Base-by-base conservation (phyloP, 2,329 filamentous ascomycete species). In the Nigrograna mackinnonii region DNA sequence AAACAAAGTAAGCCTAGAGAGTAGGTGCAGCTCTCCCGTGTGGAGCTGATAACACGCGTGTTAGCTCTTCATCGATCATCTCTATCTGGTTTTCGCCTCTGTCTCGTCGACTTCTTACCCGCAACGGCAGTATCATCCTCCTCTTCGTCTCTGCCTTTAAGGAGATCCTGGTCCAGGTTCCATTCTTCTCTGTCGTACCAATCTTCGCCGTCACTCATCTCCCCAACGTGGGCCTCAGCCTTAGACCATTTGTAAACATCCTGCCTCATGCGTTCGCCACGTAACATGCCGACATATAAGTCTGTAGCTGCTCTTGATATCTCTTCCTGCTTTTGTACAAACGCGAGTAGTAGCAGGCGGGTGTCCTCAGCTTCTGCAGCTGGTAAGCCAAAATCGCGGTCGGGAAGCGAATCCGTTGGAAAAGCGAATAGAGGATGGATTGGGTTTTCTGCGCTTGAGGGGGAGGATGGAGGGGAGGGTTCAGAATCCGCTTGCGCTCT, bases 121-220 rank as follows among this genome's bases (percentile, higher is more conserved):
- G 65, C 58, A 30, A 70, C 70, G 24, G 65, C 68, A 13, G 68
- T 70, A 31, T 71, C 72, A 44, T 91, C 87, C 19, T 92, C 88
- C 62, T 94, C 89, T 58, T 92, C 89, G 60, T 91, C 87, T 57
- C 88, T 85, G 0, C 89, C 89, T 71, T 94, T 94, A 65, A 89
- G 86, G 6, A 92, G 70, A 52, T 88, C 85, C 47, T 87, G 85
- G 6, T 82, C 79, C 36, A 94, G 66, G 0, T 80, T 82, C 87
- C 88, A 92, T 69, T 89, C 86, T 39, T 89, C 85, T 59, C 81
- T 82, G 67, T 95, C 89, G 61, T 91, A 91, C 87, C 88, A 95
- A 64, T 95, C 89, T 72, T 95, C 89, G 9, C 88, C 88, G 62
- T 95, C 89, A 37, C 86, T 91, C 84, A 94, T 84, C 65, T 91